Percentiles rank a stretch among this genome's conserved stretches.
phyloP scores from a whole-genome alignment of 768 basidiomycete genomes.

The Calocybe gangraenosa region DNA sequence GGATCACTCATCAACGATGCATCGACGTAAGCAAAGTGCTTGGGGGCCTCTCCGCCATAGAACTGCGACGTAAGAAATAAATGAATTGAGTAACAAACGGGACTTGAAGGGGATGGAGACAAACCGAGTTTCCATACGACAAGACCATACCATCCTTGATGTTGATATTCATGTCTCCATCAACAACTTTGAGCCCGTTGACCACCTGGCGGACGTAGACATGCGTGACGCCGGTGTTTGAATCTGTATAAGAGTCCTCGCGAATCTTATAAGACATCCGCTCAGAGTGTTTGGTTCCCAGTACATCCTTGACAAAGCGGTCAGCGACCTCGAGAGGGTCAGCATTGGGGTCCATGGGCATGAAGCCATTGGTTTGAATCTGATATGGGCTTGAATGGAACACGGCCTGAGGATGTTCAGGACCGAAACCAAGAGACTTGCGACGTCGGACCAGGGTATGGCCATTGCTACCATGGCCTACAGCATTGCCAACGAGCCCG shows the following conservation, averaged over 20 bases:
- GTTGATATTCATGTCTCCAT: constrained; percentile 93
- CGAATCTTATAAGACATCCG: constrained; percentile 56
- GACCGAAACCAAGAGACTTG: constrained; percentile 91
- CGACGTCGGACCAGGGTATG: constrained; percentile 40
- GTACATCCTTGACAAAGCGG: constrained; percentile 52
- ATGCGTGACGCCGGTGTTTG: constrained; percentile 82
- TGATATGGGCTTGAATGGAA: constrained; percentile 50
- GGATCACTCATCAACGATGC: constrained; percentile 23
- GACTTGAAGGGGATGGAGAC: neutral
- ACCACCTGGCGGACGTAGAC: constrained; percentile 83
- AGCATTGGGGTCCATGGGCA: constrained; percentile 29
- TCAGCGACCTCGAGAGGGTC: constrained; percentile 62
- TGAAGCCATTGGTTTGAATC: constrained; percentile 39
- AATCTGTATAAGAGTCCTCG: constrained; percentile 84
- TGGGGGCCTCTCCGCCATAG: constrained; percentile 59
- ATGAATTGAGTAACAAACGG: neutral
- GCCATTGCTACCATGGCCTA: constrained; percentile 37
- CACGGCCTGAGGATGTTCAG: constrained; percentile 67
- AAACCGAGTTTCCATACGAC: constrained; percentile 83
- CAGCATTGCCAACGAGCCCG: constrained; percentile 53
- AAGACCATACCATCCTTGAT: constrained; percentile 78
- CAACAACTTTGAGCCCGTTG: constrained; percentile 82
- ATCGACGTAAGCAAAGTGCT: constrained; percentile 26
- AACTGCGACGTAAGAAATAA: constrained; percentile 47
- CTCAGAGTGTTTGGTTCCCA: constrained; percentile 33